Base-by-base conservation (phyloP, 2,329 filamentous ascomycete species). In the Microcyclospora tardicrescens region DNA sequence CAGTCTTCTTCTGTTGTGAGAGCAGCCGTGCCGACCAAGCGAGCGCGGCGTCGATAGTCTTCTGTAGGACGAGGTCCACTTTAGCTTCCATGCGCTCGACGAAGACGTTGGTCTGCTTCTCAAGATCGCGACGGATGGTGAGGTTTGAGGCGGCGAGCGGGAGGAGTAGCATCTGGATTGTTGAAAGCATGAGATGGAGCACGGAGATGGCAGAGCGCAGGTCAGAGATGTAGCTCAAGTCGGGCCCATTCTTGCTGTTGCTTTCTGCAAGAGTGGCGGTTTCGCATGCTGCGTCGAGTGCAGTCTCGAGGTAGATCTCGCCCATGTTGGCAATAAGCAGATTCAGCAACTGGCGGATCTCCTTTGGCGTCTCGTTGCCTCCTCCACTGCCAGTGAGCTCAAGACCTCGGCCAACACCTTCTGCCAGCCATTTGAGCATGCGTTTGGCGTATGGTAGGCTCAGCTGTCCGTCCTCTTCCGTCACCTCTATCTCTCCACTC, bases 351-450 rank as follows among this genome's bases (percentile, higher is more conserved):
- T 84, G 78, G 34, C 81, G 82, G 40, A 96, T 84, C 59, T 98
- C 91, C 60, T 93, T 96, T 12, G 91, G 85, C 4, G 86, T 95
- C 51, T 98, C 91, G 41, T 73, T 81, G 37, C 79, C 79, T 16
- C 54, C 52, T 24, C 19, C 19, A 24, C 19, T 24, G 16, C 84
- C 81, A 16, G 84, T 86, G n/a, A 98, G 70, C 60, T 98, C 91
- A 9, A 98, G 70, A 0, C 86, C 85, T 46, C 91, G 73, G 30
- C 91, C 83, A 16, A 98, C 89, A 45, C 84, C 86, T 66, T 98
- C 91, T 2, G 91, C 91, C 31, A 98, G 68, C 91, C 91, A 98
- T 57, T 84, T 93, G 43, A 98, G 73, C 87, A 98, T 98, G 41
- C 91, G 76, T 64, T 96, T 96, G n/a, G 87, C 84, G 58, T 83